A percentile compares a stretch with the other conserved stretches of the same genome.
These are phyloP conservation scores for Cyberlindnera xishuangbannaensis DNA, from an alignment of 805 yeast genomes.

Conservation along the genomic window DNA sequence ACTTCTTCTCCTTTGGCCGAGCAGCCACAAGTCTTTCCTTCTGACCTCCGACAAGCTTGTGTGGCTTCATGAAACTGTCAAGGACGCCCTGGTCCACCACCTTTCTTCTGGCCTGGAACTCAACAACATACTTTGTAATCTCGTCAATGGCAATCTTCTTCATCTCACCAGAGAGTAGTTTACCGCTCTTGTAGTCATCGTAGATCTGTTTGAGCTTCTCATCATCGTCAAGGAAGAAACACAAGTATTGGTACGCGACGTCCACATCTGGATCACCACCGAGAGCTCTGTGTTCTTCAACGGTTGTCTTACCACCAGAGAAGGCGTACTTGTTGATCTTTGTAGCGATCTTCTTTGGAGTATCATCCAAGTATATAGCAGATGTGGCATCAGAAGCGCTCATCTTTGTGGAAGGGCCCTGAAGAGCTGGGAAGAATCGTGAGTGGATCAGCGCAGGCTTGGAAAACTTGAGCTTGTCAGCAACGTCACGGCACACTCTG, in stretches of 20 bases:
- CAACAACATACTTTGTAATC: constrained; percentile 71
- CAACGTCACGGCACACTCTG: constrained; percentile 96
- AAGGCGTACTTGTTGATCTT: constrained; percentile 95
- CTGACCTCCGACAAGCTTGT: constrained; percentile 69
- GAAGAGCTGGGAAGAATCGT: constrained; percentile 95
- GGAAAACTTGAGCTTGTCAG: constrained; percentile 81
- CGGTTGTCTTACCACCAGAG: constrained; percentile 83
- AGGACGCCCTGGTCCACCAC: constrained; percentile 56
- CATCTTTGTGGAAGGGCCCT: constrained; percentile 96
- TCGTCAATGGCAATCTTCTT: constrained; percentile 80
- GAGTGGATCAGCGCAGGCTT: constrained; percentile 93
- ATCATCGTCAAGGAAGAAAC: constrained; percentile 89
- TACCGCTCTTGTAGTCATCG: constrained; percentile 69
- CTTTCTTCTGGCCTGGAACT: constrained; percentile 75
- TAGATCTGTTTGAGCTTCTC: constrained; percentile 59
- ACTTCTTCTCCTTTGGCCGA: constrained; percentile 39
- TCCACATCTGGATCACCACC: constrained; percentile 97
- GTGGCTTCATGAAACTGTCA: constrained; percentile 75
- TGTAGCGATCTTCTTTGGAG: constrained; percentile 85
- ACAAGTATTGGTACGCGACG: constrained; percentile 88
- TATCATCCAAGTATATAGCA: constrained; percentile 93
- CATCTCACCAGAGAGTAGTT: constrained; percentile 86
- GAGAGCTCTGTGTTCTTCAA: constrained; percentile 82
- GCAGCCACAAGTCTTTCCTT: constrained; percentile 69
- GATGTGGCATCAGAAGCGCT: constrained; percentile 87